Base-by-base conservation (phyloP, 257 asterid genomes). In the Schizonepeta tenuifolia region DNA sequence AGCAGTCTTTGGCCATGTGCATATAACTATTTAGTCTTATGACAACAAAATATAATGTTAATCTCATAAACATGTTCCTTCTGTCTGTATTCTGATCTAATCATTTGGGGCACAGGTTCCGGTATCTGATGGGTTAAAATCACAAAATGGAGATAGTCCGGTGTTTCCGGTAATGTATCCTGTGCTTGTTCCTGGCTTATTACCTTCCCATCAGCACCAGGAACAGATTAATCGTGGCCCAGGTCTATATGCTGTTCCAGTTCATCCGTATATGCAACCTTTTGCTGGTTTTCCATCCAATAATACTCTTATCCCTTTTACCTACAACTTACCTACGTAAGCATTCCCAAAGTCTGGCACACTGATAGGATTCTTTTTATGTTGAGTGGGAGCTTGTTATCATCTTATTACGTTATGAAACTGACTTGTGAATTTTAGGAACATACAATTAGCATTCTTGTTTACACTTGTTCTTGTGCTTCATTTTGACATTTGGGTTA, bases 221-320 rank as follows among this genome's bases (percentile, higher is more conserved):
- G 99, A 91, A 70, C 90, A 74, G 85, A 76, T 83, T 62, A 87
- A 87, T 76, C 92, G 71, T 74, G 98, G 98, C 33, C 95, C 90
- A 36, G 99, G 99, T 59, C 86, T 94, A 33, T 94, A 94, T 85
- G 99, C 98, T 69, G 97, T 94, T 77, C 84, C 93, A 1, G 84
- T 83, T 70, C 76, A 21, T 80, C 92, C 96, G 7, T 68, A 72
- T 65, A 76, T 71, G 87, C 97, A 91, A 41, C 84, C 85, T 40
- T 35, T 82, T 66, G 65, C 77, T 33, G 97, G 93, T 49, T 84
- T 85, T 79, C 83, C 86, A 33, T 64, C 95, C 28, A 84, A 81
- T 60, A 72, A 81, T 60, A 72, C 85, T 40, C 95, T 91, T 36
- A 86, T 91, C 50, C 99, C 99, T 36, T 91, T 94, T 69, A 89